Base-by-base conservation (phyloP, 371 early-diverging fungal species). In the Mucor lusitanicus region DNA sequence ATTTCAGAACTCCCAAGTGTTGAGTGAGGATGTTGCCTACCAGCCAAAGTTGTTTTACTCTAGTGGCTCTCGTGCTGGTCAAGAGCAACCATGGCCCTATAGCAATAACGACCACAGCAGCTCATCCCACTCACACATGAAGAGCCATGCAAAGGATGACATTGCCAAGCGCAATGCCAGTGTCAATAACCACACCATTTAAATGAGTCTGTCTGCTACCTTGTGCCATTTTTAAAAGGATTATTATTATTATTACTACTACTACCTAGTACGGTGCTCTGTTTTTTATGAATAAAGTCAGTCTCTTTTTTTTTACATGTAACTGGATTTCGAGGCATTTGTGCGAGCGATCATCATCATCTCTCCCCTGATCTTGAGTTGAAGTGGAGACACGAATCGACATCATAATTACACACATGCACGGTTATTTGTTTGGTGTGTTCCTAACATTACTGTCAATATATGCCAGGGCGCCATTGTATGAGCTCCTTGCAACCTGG, bases 1-100 rank as follows among this genome's bases (percentile, higher is more conserved):
- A 70, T 98, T 97, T 71, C 85, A 90, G 59, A 94, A 94, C 65
- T 94, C 94, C 1, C 85, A 74, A 33, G 90, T 94, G 15, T 92
- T 94, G 93, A 77, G 86, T 6, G 90, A 93, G 62, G 86, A 90
- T 4, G 85, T 84, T 6, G 77, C 85, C 37, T 95, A 88, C 72
- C 84, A 90, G 4, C 95, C 95, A 11, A 92, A 91, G 66, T 72
- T 94, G 19, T 94, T 91, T 71, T 86, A 85, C 68, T 85, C 89
- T 3, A 56, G 63, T 13, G 94, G 94, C 5, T 79, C 85, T 0
- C 63, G 71, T 19, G 64, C 65, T 13, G 95, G 95, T 11, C 60
- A 81, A 61, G 92, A 91, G 68, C 64, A 69, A 44, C 59, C 62
- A 19, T 68, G 62, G 39, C 61, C 67, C 12, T 25, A 28, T 27